A percentile compares a stretch with the other conserved stretches of the same genome.
Conservation (phyloP, 768 basidiomycete species). For the Kockovaella imperatae region DNA sequence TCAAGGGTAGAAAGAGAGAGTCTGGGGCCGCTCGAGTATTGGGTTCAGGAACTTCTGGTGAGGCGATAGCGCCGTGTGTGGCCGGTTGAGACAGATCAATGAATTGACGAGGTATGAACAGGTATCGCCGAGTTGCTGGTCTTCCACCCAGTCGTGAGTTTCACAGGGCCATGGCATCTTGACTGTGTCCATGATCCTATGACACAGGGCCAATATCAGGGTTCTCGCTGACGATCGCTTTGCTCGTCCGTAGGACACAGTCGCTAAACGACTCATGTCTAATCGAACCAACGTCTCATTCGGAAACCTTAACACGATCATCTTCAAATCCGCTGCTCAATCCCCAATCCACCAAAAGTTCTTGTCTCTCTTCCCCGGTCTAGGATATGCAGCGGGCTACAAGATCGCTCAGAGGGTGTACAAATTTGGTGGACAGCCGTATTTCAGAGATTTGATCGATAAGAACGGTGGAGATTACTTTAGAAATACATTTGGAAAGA, state of each 20-base stretch:
- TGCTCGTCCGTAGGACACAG: conserved; percentile 57
- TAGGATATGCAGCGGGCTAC: conserved; percentile 98
- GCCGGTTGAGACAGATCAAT: neutral
- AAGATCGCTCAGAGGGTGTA: conserved; percentile 88
- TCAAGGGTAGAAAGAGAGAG: conserved; percentile 49
- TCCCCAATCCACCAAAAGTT: conserved; percentile 63
- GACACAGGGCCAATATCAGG: neutral
- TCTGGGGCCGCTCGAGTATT: conserved; percentile 83
- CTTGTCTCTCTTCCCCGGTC: conserved; percentile 86
- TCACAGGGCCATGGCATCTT: conserved; percentile 1
- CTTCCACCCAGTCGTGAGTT: conserved; percentile 64
- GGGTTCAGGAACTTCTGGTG: conserved; percentile 87
- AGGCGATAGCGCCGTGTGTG: conserved; percentile 20
- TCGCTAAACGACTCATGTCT: conserved; percentile 98
- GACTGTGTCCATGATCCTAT: neutral
- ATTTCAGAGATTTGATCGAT: conserved; percentile 85
- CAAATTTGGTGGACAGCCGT: conserved; percentile 98
- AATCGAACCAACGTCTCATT: conserved; percentile 60
- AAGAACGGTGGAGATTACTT: conserved; percentile 74
- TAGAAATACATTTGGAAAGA: conserved; percentile 78
- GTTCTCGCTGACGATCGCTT: neutral
- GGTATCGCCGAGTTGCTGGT: conserved; percentile 90
- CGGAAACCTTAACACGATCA: conserved; percentile 60
- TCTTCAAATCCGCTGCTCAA: conserved; percentile 77
- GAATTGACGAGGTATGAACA: conserved; percentile 38